Conservation (phyloP, 257 asterid species). For the Knoxia roxburghii region DNA sequence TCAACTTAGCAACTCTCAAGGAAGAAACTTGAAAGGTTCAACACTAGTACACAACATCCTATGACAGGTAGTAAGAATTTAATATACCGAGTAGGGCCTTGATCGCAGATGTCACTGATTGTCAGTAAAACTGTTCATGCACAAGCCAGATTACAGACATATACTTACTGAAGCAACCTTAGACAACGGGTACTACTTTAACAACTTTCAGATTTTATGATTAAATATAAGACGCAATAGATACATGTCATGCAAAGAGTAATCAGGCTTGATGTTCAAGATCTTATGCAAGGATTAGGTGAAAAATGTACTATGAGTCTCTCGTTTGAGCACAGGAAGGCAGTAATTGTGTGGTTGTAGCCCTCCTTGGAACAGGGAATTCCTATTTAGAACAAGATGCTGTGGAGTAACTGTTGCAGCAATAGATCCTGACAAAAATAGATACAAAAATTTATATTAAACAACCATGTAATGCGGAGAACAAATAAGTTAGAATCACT, state of each 20-base stretch:
- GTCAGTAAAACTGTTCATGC: neutral
- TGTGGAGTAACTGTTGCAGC: slow-evolving; percentile 99
- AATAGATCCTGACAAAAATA: slow-evolving; percentile 47
- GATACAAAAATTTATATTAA: neutral
- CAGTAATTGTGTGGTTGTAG: slow-evolving; percentile 87
- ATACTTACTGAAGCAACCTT: neutral
- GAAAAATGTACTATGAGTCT: slow-evolving; percentile 61
- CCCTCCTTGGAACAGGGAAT: slow-evolving; percentile 92
- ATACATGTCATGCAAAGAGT: too few species aligned
- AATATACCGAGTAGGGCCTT: neutral
- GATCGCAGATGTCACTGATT: neutral
- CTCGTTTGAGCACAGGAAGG: slow-evolving; percentile 91
- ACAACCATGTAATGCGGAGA: neutral
- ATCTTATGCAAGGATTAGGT: slow-evolving; percentile 4
- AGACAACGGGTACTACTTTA: neutral
- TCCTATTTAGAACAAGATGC: slow-evolving; percentile 86
- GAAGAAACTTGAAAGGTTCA: neutral
- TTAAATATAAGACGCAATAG: too few species aligned
- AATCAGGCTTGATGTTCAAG: neutral
- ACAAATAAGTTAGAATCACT: neutral
- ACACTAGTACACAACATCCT: neutral
- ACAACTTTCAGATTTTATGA: neutral
- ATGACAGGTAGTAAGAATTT: neutral
- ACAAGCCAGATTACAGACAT: neutral
- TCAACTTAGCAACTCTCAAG: neutral